Evolutionary conservation across 352 stramenopile genomes (phyloP).

Genomic region (Salisapilia sapeloensis): DNA sequence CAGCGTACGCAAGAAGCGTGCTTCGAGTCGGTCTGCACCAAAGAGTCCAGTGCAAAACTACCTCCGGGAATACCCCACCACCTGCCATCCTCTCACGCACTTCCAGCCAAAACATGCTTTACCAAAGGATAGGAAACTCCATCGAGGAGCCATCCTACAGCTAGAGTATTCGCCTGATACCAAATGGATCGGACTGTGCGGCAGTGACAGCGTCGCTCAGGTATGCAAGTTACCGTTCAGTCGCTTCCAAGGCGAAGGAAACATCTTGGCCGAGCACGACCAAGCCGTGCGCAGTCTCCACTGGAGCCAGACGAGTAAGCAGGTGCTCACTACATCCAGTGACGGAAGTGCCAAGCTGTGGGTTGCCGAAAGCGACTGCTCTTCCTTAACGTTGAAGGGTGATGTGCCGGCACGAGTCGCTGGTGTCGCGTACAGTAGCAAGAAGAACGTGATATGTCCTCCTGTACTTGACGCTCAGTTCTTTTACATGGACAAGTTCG

Average conservation of each 20-base stretch:
- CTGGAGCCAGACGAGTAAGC: slow-evolving; percentile 60
- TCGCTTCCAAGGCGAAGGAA: slow-evolving; percentile 42
- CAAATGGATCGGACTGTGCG: slow-evolving; percentile 50
- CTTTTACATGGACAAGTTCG: slow-evolving; percentile 83
- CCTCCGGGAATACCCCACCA: slow-evolving; percentile 54
- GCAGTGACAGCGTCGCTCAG: slow-evolving; percentile 41
- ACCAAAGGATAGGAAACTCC: slow-evolving; percentile 22
- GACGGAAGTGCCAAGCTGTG: slow-evolving; percentile 60
- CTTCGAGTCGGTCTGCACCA: not conserved
- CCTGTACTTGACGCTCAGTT: slow-evolving; percentile 58
- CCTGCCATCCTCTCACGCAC: slow-evolving; percentile 34
- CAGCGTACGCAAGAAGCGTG: slow-evolving; percentile 5
- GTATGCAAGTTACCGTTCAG: slow-evolving; percentile 54
- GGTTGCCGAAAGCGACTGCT: slow-evolving; percentile 36
- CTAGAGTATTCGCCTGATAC: slow-evolving; percentile 67
- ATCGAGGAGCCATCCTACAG: slow-evolving; percentile 47
- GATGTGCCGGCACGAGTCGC: slow-evolving; percentile 8
- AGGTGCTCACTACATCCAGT: slow-evolving; percentile 44
- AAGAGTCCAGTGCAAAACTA: slow-evolving; percentile 13
- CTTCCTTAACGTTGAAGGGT: slow-evolving; percentile 38
- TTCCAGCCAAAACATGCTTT: slow-evolving; percentile 38
- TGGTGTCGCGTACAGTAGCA: slow-evolving; percentile 11
- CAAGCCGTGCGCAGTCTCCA: slow-evolving; percentile 39
- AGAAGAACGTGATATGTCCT: slow-evolving; percentile 26
- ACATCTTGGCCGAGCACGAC: slow-evolving; percentile 51